phyloP scores from a whole-genome alignment of 192 early-diverging fungal species.

The Diversispora epigaea region DNA sequence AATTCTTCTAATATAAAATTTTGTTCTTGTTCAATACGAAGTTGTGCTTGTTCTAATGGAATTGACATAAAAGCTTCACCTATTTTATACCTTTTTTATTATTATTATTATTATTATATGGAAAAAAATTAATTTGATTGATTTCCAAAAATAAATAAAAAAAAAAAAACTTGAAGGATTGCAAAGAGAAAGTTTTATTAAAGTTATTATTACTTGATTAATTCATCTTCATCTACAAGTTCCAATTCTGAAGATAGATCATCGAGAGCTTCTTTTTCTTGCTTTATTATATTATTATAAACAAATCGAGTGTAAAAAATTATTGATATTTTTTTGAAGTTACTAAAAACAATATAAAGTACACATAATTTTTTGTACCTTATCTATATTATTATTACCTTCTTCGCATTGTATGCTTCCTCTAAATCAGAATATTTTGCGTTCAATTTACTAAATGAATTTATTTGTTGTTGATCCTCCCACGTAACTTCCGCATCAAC shows the following conservation, averaged over 20 bases:
- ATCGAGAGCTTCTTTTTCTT: slow-evolving; percentile 91
- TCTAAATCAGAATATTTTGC: slow-evolving; percentile 73
- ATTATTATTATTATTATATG: background rate
- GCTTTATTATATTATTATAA: background rate
- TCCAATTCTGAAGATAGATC: slow-evolving; percentile 92
- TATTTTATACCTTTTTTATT: slow-evolving; percentile 64
- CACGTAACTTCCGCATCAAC: slow-evolving; percentile 90
- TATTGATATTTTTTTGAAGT: too few relatives aligned
- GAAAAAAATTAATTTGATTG: slow-evolving; percentile 1
- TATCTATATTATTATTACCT: slow-evolving; percentile 50
- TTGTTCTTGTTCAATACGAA: slow-evolving; percentile 52
- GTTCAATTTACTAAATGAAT: slow-evolving; percentile 88
- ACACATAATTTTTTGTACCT: too few relatives aligned
- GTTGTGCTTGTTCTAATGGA: slow-evolving; percentile 68
- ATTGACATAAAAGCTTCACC: slow-evolving; percentile 87
- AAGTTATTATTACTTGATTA: too few relatives aligned
- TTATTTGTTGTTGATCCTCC: slow-evolving; percentile 97
- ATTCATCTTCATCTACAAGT: slow-evolving; percentile 83
- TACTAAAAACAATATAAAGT: too few relatives aligned
- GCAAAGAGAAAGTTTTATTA: too few relatives aligned
- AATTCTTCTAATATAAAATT: slow-evolving; percentile 2
- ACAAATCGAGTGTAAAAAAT: background rate
- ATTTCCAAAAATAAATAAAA: background rate
- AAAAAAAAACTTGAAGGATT: background rate
- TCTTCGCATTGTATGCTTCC: slow-evolving; percentile 74